Percentiles rank a stretch among this genome's conserved stretches.
Conservation (phyloP, 768 basidiomycete species). For the Amanita fuliginea region DNA sequence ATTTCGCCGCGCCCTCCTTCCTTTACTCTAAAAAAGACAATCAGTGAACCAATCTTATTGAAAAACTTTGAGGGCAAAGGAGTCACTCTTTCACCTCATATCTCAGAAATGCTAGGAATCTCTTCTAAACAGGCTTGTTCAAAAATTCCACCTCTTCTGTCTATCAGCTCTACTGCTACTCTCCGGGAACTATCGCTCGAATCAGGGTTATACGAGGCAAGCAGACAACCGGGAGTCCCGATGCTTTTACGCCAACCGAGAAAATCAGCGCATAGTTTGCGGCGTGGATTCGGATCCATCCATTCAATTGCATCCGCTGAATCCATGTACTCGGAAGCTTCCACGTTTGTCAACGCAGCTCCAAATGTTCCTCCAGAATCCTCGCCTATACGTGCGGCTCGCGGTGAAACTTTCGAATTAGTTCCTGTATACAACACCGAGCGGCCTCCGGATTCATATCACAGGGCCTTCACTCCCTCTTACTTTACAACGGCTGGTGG, state of each 20-base stretch:
- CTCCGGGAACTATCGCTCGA: neutral
- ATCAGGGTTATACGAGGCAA: neutral
- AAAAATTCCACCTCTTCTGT: neutral
- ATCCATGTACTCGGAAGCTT: neutral
- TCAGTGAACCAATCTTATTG: neutral
- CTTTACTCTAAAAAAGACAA: neutral
- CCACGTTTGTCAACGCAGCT: neutral
- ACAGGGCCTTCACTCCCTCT: neutral
- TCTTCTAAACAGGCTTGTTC: neutral
- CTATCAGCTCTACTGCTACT: neutral
- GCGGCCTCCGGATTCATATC: too few species aligned
- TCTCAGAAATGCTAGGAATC: neutral
- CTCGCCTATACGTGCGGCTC: neutral
- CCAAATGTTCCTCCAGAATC: neutral
- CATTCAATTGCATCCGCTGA: constrained; percentile 25
- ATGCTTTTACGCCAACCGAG: constrained; percentile 6
- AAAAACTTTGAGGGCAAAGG: neutral
- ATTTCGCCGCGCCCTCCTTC: neutral
- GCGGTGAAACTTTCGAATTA: neutral
- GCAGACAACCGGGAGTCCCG: neutral
- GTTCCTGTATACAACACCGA: neutral
- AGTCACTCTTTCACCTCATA: neutral
- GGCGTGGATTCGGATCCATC: constrained; percentile 18
- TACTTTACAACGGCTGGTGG: neutral
- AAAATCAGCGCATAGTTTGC: neutral